Evolutionary conservation across 2,329 filamentous ascomycete genomes (phyloP), one percentile per base, ranked within the genome.

Genomic region (Xylariaceae sp.): DNA sequence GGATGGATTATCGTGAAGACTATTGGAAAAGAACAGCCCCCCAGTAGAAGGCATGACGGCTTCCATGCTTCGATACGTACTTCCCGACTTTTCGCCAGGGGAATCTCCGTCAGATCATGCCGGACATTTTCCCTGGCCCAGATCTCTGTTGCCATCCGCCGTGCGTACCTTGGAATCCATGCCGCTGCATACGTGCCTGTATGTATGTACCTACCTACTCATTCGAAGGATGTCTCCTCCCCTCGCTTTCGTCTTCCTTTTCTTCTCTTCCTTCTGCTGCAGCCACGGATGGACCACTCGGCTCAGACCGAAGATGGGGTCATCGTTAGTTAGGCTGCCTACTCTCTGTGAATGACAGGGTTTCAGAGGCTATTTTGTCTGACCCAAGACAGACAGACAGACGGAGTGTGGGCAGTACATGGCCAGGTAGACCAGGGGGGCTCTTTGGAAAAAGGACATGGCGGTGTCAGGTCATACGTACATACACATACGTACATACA

Each of bases 281-380:
- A 69, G 64, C 64, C 64, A 64, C 63, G 58, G 34, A 59, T 49
- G 30, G 55, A 49, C 62, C 59, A 63, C 52, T 67, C 68, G 68
- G 68, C 68, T 69, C 68, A 69, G 66, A 65, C 68, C 68, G 68
- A 70, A 64, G 58, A 69, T 64, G 63, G 65, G 57, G 23, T 30
- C 23, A 30, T 30, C 23, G 23, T 30, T 30, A 30, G 23, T 64
- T 63, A 64, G 62, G 10, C 42, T n/a, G 5, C 60, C 62, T 69
- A 65, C 37, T 57, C 64, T 63, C 23, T 3, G 23, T 30, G 23
- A 30, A 65, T 64, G 66, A 62, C 67, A 69, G 65, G 68, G 68
- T 69, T 66, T 66, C 67, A 69, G 63, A 69, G 66, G 63, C 64
- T 68, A 66, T 68, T 69, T 65, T 58, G 57, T 62, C 57, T 55